phyloP scores from a whole-genome alignment of 345 rosid genomes.

The Psidium guajava region DNA sequence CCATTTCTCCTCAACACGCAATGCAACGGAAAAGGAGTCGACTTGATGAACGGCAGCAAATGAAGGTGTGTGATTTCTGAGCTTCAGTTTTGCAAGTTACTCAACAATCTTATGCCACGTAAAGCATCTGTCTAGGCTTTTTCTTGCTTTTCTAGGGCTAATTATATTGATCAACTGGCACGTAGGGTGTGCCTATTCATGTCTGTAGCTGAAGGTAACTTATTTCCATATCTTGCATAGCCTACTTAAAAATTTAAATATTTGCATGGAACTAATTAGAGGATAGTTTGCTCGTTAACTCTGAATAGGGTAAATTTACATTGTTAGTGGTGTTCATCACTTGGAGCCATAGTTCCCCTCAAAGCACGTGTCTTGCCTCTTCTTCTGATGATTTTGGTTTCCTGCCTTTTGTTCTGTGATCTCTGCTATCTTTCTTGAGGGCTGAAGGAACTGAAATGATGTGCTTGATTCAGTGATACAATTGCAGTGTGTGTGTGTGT shows the following conservation, averaged over 20 bases:
- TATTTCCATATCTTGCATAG: not conserved
- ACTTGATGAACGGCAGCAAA: constrained; percentile 32
- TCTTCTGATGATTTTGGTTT: not conserved
- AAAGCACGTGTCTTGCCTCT: not conserved
- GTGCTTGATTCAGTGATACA: not conserved
- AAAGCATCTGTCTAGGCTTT: not conserved
- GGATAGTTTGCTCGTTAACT: not conserved
- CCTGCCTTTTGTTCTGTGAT: not conserved
- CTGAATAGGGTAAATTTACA: not conserved
- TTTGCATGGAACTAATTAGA: not conserved
- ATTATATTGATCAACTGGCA: not conserved
- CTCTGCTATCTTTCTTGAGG: not conserved
- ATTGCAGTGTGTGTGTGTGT: not conserved
- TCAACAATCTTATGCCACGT: not conserved
- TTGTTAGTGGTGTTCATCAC: not conserved
- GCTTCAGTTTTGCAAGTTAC: not conserved
- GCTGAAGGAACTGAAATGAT: not conserved
- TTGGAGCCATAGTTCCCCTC: not conserved
- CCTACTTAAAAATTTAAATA: not conserved
- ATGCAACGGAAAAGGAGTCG: constrained; percentile 47
- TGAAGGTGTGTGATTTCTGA: constrained; percentile 35
- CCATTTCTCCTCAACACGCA: constrained; percentile 38
- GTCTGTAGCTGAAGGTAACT: not conserved
- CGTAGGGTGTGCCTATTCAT: not conserved
- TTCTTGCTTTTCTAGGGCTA: not conserved